Percentiles rank a stretch among this genome's conserved stretches.
Conservation (phyloP, 2,329 filamentous ascomycete species). For the Pyricularia pennisetigena region DNA sequence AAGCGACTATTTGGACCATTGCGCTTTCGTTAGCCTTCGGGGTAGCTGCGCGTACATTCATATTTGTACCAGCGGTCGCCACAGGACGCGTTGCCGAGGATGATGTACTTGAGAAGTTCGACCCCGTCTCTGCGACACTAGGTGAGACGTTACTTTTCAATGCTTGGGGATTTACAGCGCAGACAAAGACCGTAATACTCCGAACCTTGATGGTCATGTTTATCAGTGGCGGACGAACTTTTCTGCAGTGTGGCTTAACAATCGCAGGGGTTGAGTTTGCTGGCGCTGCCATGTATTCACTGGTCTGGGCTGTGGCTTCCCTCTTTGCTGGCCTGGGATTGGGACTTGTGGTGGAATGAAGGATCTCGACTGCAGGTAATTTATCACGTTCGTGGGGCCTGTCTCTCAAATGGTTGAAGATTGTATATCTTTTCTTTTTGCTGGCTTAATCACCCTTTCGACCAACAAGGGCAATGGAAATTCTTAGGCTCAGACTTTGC, state of each 20-base stretch:
- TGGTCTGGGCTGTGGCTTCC: constrained; percentile 62
- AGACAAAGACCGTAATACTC: constrained; percentile 52
- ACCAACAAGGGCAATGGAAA: background rate
- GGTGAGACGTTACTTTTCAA: constrained; percentile 63
- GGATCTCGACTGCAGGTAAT: background rate
- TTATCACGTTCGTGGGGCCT: background rate
- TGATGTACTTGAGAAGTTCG: constrained; percentile 43
- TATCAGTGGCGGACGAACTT: constrained; percentile 48
- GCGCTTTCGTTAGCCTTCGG: constrained; percentile 45
- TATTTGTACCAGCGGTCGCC: constrained; percentile 61
- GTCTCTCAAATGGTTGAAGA: background rate
- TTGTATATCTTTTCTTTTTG: background rate
- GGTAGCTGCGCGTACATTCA: constrained; percentile 61
- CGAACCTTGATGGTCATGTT: constrained; percentile 52
- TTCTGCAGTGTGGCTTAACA: constrained; percentile 55
- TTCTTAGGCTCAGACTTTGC: background rate
- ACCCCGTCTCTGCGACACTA: constrained; percentile 55
- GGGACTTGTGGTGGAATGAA: constrained; percentile 29
- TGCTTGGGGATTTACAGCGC: constrained; percentile 56
- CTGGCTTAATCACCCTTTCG: background rate
- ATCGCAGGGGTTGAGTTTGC: constrained; percentile 58
- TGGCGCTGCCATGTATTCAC: constrained; percentile 65
- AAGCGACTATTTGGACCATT: constrained; percentile 42
- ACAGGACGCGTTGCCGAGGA: constrained; percentile 39
- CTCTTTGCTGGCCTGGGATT: constrained; percentile 47